Conservation (phyloP, 2,329 filamentous ascomycete genomes). For the Paraphoma sp. region DNA sequence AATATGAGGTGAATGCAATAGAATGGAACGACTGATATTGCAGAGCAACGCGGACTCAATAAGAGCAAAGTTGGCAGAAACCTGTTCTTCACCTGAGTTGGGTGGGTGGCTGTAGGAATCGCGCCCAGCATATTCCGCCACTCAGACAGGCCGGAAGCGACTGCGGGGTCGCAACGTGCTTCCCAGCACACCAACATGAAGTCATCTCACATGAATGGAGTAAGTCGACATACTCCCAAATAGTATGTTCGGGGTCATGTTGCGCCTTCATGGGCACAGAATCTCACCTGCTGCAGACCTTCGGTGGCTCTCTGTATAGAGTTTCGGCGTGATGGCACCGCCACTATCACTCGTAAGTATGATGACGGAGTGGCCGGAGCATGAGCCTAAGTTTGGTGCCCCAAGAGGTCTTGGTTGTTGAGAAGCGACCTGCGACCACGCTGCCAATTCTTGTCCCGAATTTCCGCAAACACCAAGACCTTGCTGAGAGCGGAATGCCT, state of each 20-base stretch:
- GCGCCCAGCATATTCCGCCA: background rate
- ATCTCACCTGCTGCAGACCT: too few relatives aligned
- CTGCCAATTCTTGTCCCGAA: background rate
- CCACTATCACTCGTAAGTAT: background rate
- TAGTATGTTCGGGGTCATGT: too few relatives aligned
- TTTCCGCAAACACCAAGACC: background rate
- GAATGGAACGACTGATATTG: too few relatives aligned
- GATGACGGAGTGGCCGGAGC: background rate
- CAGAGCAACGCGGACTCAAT: too few relatives aligned
- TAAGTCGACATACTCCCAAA: too few relatives aligned
- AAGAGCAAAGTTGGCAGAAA: too few relatives aligned
- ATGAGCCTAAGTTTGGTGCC: background rate
- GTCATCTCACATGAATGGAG: too few relatives aligned
- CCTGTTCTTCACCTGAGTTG: too few relatives aligned
- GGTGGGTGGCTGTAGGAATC: background rate
- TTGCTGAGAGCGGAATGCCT: background rate
- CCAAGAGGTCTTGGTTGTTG: background rate
- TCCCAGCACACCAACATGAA: background rate
- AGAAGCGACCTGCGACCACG: background rate
- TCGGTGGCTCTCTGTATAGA: background rate
- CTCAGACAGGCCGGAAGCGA: background rate
- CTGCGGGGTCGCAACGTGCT: background rate
- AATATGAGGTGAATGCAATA: too few relatives aligned
- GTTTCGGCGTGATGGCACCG: background rate
- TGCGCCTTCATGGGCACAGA: background rate